Conservation (phyloP, 208 protist species). For the Endotrypanum monterogeii region DNA sequence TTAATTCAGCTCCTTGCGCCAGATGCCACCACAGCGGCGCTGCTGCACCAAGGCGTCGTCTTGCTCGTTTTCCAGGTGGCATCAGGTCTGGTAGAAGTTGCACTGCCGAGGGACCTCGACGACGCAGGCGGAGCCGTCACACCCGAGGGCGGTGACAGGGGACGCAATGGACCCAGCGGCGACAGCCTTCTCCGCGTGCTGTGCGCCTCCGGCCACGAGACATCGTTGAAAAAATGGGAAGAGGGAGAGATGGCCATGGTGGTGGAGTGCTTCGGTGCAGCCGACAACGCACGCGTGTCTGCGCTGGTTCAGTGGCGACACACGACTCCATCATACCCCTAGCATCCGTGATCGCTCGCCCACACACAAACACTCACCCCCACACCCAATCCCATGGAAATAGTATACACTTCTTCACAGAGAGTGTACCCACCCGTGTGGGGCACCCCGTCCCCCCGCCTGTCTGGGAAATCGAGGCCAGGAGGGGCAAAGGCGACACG, state of each 20-base stretch:
- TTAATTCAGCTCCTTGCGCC: conserved; percentile 22
- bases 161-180: not conserved
- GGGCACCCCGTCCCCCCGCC: too few relatives aligned
- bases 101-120: not conserved
- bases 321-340: not conserved
- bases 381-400: too few relatives aligned
- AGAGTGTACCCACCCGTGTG: too few relatives aligned
- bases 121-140: not conserved
- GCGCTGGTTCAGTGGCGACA: conserved; percentile 24
- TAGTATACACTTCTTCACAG: too few relatives aligned
- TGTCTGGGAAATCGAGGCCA: too few relatives aligned
- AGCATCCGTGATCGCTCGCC: not conserved
- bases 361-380: conserved; percentile 1
- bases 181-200: conserved; percentile 13
- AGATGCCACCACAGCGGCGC: not conserved
- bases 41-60: conserved; percentile 10
- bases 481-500: too few relatives aligned
- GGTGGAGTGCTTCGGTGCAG: conserved; percentile 25
- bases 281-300: conserved; percentile 16
- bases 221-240: conserved; percentile 18
- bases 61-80: conserved; percentile 16
- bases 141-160: not conserved
- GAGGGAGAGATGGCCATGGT: conserved; percentile 1
- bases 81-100: conserved; percentile 12
- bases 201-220: not conserved